A percentile compares a stretch with the other conserved stretches of the same genome.
Conservation (phyloP, 169 alveolate genomes). For the Theileria annulata region DNA sequence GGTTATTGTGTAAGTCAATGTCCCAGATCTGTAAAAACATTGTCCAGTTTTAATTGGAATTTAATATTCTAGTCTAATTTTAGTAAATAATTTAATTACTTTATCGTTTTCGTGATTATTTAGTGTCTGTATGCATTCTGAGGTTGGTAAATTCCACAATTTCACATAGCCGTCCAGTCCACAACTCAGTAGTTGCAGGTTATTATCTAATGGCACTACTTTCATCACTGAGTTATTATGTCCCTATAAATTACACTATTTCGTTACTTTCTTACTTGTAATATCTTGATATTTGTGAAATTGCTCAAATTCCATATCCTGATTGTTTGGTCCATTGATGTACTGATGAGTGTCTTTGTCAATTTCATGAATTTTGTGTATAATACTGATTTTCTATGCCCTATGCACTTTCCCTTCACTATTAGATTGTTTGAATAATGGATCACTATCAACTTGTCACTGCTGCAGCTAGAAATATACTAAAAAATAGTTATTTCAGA, state of each 20-base stretch:
- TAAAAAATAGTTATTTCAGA: neutral
- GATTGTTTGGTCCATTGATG: constrained; percentile 58
- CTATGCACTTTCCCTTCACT: constrained; percentile 59
- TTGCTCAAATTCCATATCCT: constrained; percentile 64
- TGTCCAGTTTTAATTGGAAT: neutral
- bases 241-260: constrained; percentile 19
- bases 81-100: constrained; percentile 3
- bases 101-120: constrained; percentile 47
- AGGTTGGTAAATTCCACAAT: constrained; percentile 63
- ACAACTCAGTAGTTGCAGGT: constrained; percentile 47
- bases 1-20: constrained; percentile 24
- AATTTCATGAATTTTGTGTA: constrained; percentile 44
- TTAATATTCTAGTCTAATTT: neutral
- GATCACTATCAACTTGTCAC: constrained; percentile 62
- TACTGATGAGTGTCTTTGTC: constrained; percentile 54
- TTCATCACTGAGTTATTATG: constrained; percentile 64
- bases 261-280: constrained; percentile 28
- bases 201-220: constrained; percentile 39
- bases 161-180: constrained; percentile 65
- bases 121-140: constrained; percentile 59
- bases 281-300: constrained; percentile 59
- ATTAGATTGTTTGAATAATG: constrained; percentile 46
- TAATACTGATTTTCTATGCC: constrained; percentile 59
- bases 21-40: constrained; percentile 40
- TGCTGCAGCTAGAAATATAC: constrained; percentile 44